These are phyloP conservation scores for Amyloporia xantha DNA, from an alignment of 768 basidiomycete genomes.

Conservation along the genomic window DNA sequence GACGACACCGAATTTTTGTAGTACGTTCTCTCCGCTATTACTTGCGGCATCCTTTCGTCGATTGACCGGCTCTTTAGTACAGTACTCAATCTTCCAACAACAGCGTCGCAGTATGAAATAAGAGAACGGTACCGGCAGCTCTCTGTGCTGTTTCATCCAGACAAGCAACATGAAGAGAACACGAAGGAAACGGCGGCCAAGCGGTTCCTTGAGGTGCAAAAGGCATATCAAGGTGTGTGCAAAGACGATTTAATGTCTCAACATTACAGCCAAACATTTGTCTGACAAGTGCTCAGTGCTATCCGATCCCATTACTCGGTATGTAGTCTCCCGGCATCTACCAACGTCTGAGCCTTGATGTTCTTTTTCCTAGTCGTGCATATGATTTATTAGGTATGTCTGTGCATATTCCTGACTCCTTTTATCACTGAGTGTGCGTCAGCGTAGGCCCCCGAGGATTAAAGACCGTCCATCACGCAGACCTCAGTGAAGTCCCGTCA, in stretches of 20 bases:
- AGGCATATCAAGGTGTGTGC: conserved; percentile 69
- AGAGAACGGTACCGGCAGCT: conserved; percentile 65
- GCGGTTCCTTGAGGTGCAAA: conserved; percentile 71
- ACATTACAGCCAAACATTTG: neutral
- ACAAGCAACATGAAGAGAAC: conserved; percentile 62
- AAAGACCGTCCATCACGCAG: conserved; percentile 8
- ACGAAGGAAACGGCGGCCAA: conserved; percentile 53
- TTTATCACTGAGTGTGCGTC: conserved; percentile 5
- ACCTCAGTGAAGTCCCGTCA: conserved; percentile 9
- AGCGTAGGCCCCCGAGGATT: conserved; percentile 19
- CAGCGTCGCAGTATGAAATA: conserved; percentile 62
- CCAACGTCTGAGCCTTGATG: conserved; percentile 5
- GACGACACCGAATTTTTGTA: conserved; percentile 9
- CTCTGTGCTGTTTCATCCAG: conserved; percentile 79
- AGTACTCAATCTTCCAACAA: conserved; percentile 62
- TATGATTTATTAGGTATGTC: conserved; percentile 66
- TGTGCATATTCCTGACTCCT: neutral
- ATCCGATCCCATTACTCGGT: conserved; percentile 68
- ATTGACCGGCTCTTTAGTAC: conserved; percentile 33
- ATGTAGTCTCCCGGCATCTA: conserved; percentile 17
- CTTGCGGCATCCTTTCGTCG: neutral
- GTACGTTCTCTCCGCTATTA: conserved; percentile 2
- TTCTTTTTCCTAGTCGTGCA: conserved; percentile 47
- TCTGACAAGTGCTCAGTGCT: conserved; percentile 35
- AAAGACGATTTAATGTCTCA: neutral